These are phyloP conservation scores for Pyrrhoderma noxium DNA, from an alignment of 1,284 basidiomycete species.

Conservation along the genomic window DNA sequence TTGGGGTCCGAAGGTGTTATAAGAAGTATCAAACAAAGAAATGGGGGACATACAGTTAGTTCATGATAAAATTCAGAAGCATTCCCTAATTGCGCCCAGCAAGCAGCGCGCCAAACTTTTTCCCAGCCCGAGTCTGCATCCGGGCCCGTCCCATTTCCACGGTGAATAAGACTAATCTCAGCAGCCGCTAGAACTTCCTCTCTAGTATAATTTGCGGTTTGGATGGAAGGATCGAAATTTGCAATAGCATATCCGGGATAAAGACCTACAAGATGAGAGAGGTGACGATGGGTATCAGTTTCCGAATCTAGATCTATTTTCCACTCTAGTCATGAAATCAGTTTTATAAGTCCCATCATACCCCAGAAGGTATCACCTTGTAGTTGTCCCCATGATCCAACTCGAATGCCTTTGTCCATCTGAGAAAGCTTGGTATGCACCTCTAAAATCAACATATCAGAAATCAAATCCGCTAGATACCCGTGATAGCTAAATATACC, in stretches of 20 bases:
- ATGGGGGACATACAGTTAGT: slow-evolving; percentile 42
- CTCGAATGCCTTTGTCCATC: slow-evolving; percentile 69
- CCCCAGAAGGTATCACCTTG: slow-evolving; percentile 42
- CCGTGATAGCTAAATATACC: slow-evolving; percentile 29
- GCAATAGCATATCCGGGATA: slow-evolving; percentile 68
- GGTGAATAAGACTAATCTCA: slow-evolving; percentile 48
- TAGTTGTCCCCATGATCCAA: slow-evolving; percentile 68
- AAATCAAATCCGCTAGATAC: no score
- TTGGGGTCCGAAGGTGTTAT: neutral
- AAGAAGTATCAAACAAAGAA: neutral
- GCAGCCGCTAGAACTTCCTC: slow-evolving; percentile 50
- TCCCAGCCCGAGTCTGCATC: slow-evolving; percentile 74
- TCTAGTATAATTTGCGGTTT: slow-evolving; percentile 45
- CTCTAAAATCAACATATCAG: slow-evolving; percentile 32
- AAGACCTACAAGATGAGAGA: slow-evolving; percentile 69
- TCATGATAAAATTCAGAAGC: slow-evolving; percentile 54
- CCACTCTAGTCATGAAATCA: slow-evolving; percentile 48
- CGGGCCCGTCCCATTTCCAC: slow-evolving; percentile 63
- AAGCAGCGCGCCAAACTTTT: slow-evolving; percentile 67
- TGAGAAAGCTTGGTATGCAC: slow-evolving; percentile 46
- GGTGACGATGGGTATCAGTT: slow-evolving; percentile 62
- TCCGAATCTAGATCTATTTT: slow-evolving; percentile 63
- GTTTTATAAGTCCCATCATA: neutral
- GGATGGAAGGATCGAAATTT: slow-evolving; percentile 42
- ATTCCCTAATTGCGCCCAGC: slow-evolving; percentile 64